Evolutionary conservation across 805 yeast species (phyloP).

Genomic region (Lipomyces spencermartinsiae): DNA sequence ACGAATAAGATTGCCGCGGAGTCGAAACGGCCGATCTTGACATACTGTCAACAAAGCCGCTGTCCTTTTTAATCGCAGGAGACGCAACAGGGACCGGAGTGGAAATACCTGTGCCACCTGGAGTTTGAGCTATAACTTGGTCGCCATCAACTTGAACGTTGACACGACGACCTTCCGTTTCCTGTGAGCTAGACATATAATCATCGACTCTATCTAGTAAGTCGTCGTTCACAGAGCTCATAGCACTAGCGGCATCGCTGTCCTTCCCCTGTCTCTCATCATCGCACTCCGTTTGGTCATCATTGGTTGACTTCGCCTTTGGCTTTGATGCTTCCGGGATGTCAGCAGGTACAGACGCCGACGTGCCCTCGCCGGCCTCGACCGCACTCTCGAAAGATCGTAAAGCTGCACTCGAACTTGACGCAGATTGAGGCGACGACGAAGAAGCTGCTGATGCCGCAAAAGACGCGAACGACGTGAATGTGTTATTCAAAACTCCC

Average conservation of each 20-base stretch:
- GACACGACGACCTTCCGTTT: slow-evolving; percentile 9
- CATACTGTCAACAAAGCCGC: background rate
- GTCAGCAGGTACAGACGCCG: slow-evolving; percentile 5
- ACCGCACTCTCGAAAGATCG: slow-evolving; percentile 9
- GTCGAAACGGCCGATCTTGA: slow-evolving; percentile 16
- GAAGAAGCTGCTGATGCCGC: slow-evolving; percentile 29
- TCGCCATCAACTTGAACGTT: slow-evolving; percentile 11
- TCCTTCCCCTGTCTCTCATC: slow-evolving; percentile 9
- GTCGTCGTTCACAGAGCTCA: slow-evolving; percentile 14
- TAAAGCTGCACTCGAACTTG: slow-evolving; percentile 6
- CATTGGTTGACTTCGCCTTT: background rate
- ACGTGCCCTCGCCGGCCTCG: slow-evolving; percentile 19
- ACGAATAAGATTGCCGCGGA: slow-evolving; percentile 31
- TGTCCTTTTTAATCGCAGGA: slow-evolving; percentile 6
- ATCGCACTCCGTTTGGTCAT: slow-evolving; percentile 14
- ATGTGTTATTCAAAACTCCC: slow-evolving; percentile 26
- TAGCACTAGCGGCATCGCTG: slow-evolving; percentile 10
- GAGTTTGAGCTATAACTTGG: slow-evolving; percentile 15
- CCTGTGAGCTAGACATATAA: slow-evolving; percentile 16
- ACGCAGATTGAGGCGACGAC: slow-evolving; percentile 16
- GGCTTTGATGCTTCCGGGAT: slow-evolving; percentile 8
- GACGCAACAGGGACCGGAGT: slow-evolving; percentile 13
- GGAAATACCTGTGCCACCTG: slow-evolving; percentile 19
- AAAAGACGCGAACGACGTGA: slow-evolving; percentile 29
- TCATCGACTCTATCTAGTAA: slow-evolving; percentile 16